These are phyloP conservation scores for Russula foetens DNA, from an alignment of 768 basidiomycete genomes.

Conservation along the genomic window DNA sequence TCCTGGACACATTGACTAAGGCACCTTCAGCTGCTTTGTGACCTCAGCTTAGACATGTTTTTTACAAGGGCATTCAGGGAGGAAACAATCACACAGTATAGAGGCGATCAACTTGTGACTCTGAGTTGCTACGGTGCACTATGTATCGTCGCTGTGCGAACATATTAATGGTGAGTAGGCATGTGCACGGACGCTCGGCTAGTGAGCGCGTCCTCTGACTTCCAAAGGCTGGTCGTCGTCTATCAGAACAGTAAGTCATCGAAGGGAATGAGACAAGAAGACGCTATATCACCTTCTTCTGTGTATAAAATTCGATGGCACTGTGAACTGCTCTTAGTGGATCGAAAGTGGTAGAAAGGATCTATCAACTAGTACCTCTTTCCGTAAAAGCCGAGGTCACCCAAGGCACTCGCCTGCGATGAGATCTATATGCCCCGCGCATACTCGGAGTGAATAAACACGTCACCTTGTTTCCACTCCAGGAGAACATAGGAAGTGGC, in stretches of 20 bases:
- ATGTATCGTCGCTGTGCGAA: background rate
- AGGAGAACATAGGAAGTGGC: slow-evolving; percentile 90
- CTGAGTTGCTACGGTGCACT: background rate
- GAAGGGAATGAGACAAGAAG: background rate
- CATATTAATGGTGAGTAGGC: slow-evolving; percentile 63
- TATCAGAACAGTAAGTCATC: slow-evolving; percentile 24
- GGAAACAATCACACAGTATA: background rate
- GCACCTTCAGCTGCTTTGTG: slow-evolving; percentile 8
- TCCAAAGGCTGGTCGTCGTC: slow-evolving; percentile 94
- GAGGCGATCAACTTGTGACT: background rate
- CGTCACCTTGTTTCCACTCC: slow-evolving; percentile 84
- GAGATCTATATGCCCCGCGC: background rate
- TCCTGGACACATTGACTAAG: slow-evolving; percentile 57
- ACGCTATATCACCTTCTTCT: slow-evolving; percentile 60
- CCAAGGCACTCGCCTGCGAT: slow-evolving; percentile 58
- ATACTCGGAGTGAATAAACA: background rate
- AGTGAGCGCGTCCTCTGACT: slow-evolving; percentile 73
- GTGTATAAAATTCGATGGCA: slow-evolving; percentile 93
- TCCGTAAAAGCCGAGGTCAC: slow-evolving; percentile 89
- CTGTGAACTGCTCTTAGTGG: slow-evolving; percentile 29
- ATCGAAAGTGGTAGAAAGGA: slow-evolving; percentile 1
- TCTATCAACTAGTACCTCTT: slow-evolving; percentile 44
- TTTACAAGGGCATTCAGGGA: background rate
- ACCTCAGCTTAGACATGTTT: background rate
- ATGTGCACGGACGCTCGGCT: slow-evolving; percentile 78